phyloP scores from a whole-genome alignment of 192 early-diverging fungal species.

The Chytriomyces confervae region DNA sequence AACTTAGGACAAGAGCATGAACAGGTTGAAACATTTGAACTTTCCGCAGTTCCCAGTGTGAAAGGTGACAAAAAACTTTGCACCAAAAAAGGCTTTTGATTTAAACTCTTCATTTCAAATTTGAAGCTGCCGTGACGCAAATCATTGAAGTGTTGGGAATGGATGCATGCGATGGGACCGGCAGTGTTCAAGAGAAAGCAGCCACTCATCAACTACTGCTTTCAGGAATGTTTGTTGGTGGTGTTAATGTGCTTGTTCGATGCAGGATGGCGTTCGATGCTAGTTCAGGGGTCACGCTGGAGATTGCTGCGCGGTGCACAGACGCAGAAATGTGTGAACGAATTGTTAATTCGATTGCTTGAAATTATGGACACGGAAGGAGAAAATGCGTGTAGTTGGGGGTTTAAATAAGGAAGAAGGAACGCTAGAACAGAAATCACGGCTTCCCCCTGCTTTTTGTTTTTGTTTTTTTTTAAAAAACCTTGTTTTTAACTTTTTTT shows the following conservation, averaged over 20 bases:
- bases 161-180: conserved; percentile 78
- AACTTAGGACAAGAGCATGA: conserved; percentile 72
- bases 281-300: conserved; percentile 87
- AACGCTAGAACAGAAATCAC: too few relatives aligned
- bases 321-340: conserved; percentile 71
- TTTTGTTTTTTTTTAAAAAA: too few relatives aligned
- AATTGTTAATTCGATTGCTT: conserved; percentile 76
- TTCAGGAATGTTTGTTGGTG: conserved; percentile 87
- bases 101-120: conserved; percentile 6
- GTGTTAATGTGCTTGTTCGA: conserved; percentile 72
- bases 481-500: too few relatives aligned
- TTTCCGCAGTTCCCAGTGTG: conserved; percentile 78
- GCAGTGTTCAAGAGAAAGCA: conserved; percentile 64
- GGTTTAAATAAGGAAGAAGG: too few relatives aligned
- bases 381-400: too few relatives aligned
- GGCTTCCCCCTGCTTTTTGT: too few relatives aligned
- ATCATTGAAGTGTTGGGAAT: conserved; percentile 86
- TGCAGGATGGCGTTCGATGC: conserved; percentile 86
- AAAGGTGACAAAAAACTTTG: conserved; percentile 59
- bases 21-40: conserved; percentile 84
- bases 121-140: conserved; percentile 64
- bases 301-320: conserved; percentile 81
- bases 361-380: background rate
- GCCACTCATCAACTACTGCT: conserved; percentile 85
- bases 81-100: background rate